Conservation (phyloP, 1,284 basidiomycete genomes). For the Malassezia brasiliensis region DNA sequence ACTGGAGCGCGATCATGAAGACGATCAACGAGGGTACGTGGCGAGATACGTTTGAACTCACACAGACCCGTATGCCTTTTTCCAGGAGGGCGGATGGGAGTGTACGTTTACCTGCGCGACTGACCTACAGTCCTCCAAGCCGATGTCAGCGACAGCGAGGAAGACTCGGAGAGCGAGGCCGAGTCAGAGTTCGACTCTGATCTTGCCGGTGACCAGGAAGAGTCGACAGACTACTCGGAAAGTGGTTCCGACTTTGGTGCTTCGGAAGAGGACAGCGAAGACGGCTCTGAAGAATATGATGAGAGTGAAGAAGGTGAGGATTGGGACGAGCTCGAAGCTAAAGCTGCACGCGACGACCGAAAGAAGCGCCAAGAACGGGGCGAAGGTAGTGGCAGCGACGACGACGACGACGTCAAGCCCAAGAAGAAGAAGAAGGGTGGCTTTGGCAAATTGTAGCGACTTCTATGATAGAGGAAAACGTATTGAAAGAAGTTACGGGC, state of each 20-base stretch:
- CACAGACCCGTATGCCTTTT: conserved; percentile 91
- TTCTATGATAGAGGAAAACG: no score
- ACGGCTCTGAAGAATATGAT: conserved; percentile 60
- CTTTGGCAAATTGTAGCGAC: neutral
- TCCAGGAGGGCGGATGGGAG: conserved; percentile 86
- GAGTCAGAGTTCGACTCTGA: conserved; percentile 46
- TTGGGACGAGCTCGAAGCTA: conserved; percentile 87
- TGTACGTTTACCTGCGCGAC: conserved; percentile 44
- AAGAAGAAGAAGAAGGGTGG: conserved; percentile 15
- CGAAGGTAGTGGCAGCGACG: conserved; percentile 20
- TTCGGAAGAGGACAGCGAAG: conserved; percentile 35
- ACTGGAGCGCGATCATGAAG: conserved; percentile 81
- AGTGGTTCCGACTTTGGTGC: conserved; percentile 46
- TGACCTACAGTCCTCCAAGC: conserved; percentile 55
- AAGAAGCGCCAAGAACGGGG: conserved; percentile 34
- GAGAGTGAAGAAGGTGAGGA: conserved; percentile 62
- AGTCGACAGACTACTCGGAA: conserved; percentile 36
- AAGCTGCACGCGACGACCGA: conserved; percentile 50
- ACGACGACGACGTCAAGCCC: conserved; percentile 19
- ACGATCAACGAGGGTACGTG: conserved; percentile 36
- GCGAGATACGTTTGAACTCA: conserved; percentile 49
- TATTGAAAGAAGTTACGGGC: no score
- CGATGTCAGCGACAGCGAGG: conserved; percentile 17
- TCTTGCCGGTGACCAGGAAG: conserved; percentile 43
- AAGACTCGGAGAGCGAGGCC: conserved; percentile 31